Evolutionary conservation across 192 early-diverging fungal species (phyloP).

Genomic region (Glomus cerebriforme): DNA sequence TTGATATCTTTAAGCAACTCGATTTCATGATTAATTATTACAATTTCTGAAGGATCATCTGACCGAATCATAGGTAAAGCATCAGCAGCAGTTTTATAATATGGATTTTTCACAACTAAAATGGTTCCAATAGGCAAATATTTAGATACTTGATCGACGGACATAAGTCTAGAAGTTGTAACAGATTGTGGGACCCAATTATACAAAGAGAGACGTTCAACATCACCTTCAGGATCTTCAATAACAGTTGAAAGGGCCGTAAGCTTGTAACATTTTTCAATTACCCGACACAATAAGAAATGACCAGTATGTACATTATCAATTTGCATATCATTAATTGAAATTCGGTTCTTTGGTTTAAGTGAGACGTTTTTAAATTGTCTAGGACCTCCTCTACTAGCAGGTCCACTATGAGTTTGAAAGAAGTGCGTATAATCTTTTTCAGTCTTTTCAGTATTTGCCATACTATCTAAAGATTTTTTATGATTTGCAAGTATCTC

Average conservation of each 20-base stretch:
- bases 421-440: too few relatives aligned
- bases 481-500: too few relatives aligned
- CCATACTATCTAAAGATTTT: too few relatives aligned
- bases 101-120: not conserved
- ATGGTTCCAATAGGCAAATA: not conserved
- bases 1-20: not conserved
- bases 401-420: too few relatives aligned
- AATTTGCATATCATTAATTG: not conserved
- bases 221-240: not conserved
- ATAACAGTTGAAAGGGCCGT: not conserved
- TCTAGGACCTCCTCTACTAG: not conserved
- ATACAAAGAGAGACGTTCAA: not conserved
- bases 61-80: not conserved
- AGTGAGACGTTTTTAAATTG: not conserved
- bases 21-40: not conserved
- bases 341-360: not conserved
- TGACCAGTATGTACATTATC: not conserved
- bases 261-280: not conserved
- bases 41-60: not conserved
- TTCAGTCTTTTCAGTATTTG: too few relatives aligned
- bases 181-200: not conserved
- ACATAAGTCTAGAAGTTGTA: not conserved
- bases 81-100: not conserved
- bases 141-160: not conserved
- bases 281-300: not conserved